Percentiles rank a stretch among this genome's conserved stretches.
Conservation (phyloP, 2,329 filamentous ascomycete species). For the Cladosporium sp. region DNA sequence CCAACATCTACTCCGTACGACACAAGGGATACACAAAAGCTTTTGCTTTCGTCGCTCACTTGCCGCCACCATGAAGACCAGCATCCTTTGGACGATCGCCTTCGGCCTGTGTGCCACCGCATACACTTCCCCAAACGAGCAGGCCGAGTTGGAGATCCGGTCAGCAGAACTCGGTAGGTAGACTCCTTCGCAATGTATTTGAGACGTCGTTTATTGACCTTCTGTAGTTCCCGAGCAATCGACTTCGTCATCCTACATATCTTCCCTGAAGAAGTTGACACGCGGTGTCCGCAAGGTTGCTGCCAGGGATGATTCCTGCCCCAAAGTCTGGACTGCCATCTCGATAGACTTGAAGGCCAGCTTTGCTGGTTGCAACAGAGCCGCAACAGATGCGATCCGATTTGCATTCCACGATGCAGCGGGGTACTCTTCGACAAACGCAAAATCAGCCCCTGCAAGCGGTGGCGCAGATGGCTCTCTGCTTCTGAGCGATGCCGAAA, state of each 20-base stretch:
- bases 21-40: neutral
- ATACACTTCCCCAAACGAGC: neutral
- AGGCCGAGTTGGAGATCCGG: neutral
- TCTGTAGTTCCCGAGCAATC: neutral
- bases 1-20: neutral
- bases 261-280: neutral
- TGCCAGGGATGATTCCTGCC: conserved; percentile 7
- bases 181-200: neutral
- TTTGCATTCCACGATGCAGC: conserved; percentile 31
- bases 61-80: neutral
- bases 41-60: neutral
- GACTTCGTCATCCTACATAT: neutral
- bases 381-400: conserved; percentile 24
- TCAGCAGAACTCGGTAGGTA: neutral
- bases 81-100: neutral
- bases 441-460: conserved; percentile 22
- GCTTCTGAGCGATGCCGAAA: conserved; percentile 36
- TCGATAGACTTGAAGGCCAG: conserved; percentile 9
- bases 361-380: conserved; percentile 14
- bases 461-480: conserved; percentile 41
- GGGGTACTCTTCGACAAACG: conserved; percentile 17
- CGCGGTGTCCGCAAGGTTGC: neutral
- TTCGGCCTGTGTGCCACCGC: neutral
- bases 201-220: neutral
- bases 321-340: conserved; percentile 15